phyloP scores from a whole-genome alignment of 2,329 filamentous ascomycete species.

The Magnaporthiopsis incrustans region DNA sequence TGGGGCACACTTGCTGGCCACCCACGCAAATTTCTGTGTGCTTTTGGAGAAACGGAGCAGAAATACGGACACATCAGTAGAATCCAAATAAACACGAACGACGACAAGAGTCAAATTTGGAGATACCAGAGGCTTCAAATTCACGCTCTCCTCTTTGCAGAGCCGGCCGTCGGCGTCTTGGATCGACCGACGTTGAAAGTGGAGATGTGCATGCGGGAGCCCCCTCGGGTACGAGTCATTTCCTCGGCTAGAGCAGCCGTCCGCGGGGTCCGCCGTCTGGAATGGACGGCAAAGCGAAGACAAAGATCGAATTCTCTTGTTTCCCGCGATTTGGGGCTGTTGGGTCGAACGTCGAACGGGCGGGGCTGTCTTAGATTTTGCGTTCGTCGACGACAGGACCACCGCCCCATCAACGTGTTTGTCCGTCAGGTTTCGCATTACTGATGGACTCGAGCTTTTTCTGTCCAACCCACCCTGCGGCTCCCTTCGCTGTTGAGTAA shows the following conservation, averaged over 20 bases:
- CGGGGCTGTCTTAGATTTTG: too few species aligned
- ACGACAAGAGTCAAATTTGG: neutral
- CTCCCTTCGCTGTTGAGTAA: too few species aligned
- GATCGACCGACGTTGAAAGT: neutral
- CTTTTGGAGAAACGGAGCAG: too few species aligned
- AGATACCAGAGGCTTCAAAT: neutral
- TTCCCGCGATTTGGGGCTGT: neutral
- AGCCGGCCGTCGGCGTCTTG: too few species aligned
- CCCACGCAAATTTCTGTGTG: too few species aligned
- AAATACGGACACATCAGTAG: too few species aligned
- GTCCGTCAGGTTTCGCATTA: too few species aligned
- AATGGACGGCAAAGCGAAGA: neutral
- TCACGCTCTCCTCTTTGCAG: neutral
- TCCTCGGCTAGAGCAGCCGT: neutral
- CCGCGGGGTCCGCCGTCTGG: neutral
- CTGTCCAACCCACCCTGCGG: too few species aligned
- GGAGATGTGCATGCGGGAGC: neutral
- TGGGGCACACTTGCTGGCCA: neutral
- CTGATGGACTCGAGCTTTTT: too few species aligned
- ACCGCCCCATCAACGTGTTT: too few species aligned
- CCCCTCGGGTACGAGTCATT: neutral
- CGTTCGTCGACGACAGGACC: too few species aligned
- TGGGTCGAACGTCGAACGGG: neutral
- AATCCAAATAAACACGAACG: too few species aligned
- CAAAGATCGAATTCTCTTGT: neutral